phyloP scores from a whole-genome alignment of 2,329 filamentous ascomycete genomes.

The Aspergillus tanneri region DNA sequence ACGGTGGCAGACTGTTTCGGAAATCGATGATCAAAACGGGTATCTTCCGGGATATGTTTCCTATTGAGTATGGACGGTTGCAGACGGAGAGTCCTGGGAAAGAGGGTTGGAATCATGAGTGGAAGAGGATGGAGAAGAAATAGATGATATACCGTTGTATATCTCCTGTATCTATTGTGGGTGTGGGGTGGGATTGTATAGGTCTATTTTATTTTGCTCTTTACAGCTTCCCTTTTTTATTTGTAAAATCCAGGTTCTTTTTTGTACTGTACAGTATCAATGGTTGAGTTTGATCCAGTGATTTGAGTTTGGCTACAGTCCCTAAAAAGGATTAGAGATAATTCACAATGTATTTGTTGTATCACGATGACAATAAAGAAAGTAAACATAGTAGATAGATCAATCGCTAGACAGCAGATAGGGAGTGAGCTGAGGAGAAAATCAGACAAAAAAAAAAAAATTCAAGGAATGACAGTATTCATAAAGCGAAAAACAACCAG shows the following conservation, averaged over 20 bases:
- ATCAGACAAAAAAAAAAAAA: constrained; percentile 8
- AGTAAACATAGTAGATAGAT: too few species aligned
- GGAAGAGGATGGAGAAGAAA: constrained; percentile 62
- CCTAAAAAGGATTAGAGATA: too few species aligned
- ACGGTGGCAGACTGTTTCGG: constrained; percentile 67
- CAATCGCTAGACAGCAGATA: constrained; percentile 9
- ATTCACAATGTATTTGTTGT: constrained; percentile 2
- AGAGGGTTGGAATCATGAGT: constrained; percentile 88
- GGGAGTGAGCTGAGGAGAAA: constrained; percentile 14
- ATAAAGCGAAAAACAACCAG: constrained; percentile 8
- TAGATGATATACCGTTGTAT: constrained; percentile 8
- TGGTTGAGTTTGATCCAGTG: too few species aligned
- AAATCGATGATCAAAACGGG: constrained; percentile 90
- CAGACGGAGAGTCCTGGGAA: constrained; percentile 77
- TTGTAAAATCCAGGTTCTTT: background rate
- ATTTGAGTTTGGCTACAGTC: too few species aligned
- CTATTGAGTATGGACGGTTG: constrained; percentile 76
- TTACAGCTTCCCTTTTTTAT: constrained; percentile 1
- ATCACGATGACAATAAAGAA: too few species aligned
- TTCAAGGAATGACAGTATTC: constrained; percentile 12
- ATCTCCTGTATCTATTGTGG: constrained; percentile 1
- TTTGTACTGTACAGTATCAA: background rate
- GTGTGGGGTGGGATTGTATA: background rate
- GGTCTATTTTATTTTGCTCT: background rate
- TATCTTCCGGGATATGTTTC: constrained; percentile 71